A percentile compares a stretch with the other conserved stretches of the same genome.
phyloP scores from a whole-genome alignment of 2,329 filamentous ascomycete genomes.

The Exophiala sideris region DNA sequence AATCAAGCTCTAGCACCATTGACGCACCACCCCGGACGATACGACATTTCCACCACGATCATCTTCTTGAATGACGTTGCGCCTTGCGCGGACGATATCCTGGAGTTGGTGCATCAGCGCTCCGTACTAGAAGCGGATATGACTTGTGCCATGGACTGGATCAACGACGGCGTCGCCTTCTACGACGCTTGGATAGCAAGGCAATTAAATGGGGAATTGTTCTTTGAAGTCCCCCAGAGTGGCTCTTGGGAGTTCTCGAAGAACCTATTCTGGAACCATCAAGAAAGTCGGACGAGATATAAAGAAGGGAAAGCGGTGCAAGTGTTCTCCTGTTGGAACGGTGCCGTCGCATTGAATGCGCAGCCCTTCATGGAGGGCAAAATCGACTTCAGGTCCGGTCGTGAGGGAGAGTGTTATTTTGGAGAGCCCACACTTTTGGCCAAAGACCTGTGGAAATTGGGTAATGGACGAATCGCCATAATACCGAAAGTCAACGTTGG shows the following conservation, averaged over 20 bases:
- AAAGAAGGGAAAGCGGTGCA: conserved; percentile 49
- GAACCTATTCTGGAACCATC: conserved; percentile 55
- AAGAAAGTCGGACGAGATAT: conserved; percentile 35
- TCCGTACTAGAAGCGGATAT: conserved; percentile 49
- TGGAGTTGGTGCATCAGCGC: conserved; percentile 55
- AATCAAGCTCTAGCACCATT: conserved; percentile 54
- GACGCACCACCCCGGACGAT: conserved; percentile 26
- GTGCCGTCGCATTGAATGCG: conserved; percentile 50
- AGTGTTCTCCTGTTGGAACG: conserved; percentile 62
- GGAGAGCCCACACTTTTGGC: conserved; percentile 57
- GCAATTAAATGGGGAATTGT: conserved; percentile 51
- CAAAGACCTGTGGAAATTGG: conserved; percentile 55
- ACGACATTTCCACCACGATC: conserved; percentile 37
- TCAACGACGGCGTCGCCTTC: conserved; percentile 48
- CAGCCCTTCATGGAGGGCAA: conserved; percentile 45
- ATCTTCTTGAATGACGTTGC: conserved; percentile 57
- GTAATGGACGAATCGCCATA: conserved; percentile 53
- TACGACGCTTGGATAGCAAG: conserved; percentile 59
- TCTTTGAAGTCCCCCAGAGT: conserved; percentile 52
- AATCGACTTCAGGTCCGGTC: conserved; percentile 46
- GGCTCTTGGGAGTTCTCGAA: conserved; percentile 49
- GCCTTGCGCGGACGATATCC: conserved; percentile 53
- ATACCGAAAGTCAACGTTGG: conserved; percentile 56
- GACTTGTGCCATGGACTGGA: conserved; percentile 61
- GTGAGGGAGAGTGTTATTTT: conserved; percentile 48